phyloP scores from a whole-genome alignment of 176 grass and related monocot genomes.

The Aegilops longissima region DNA sequence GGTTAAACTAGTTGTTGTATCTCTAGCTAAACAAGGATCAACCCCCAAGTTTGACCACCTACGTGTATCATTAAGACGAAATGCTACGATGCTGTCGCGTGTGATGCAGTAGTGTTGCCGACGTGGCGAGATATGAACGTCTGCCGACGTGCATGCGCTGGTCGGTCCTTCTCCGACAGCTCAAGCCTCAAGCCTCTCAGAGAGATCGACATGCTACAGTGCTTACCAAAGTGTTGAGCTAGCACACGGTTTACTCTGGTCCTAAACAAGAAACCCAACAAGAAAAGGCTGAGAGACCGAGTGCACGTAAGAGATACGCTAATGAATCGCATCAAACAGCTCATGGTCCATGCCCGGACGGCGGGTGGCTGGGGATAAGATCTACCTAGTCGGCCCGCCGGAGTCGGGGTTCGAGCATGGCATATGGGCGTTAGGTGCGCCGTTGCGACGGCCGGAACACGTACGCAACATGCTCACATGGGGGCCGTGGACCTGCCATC shows the following conservation, averaged over 20 bases:
- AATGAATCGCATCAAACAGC: neutral
- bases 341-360: neutral
- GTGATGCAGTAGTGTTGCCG: neutral
- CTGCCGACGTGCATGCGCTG: neutral
- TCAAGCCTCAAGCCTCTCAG: neutral
- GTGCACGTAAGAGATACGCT: neutral
- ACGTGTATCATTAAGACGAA: neutral
- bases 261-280: neutral
- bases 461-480: neutral
- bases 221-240: neutral
- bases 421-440: constrained; percentile 18
- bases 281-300: neutral
- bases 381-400: neutral
- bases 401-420: neutral
- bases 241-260: neutral
- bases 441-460: neutral
- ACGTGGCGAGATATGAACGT: neutral
- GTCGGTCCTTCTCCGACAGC: constrained; percentile 42
- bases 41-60: neutral
- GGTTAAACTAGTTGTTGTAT: no score
- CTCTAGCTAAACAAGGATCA: neutral
- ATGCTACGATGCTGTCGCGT: neutral
- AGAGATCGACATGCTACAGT: neutral
- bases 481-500: neutral
- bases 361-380: neutral